Evolutionary conservation across 31 red algal genomes (phyloP).

Genomic region (Asparagopsis taxiformis): DNA sequence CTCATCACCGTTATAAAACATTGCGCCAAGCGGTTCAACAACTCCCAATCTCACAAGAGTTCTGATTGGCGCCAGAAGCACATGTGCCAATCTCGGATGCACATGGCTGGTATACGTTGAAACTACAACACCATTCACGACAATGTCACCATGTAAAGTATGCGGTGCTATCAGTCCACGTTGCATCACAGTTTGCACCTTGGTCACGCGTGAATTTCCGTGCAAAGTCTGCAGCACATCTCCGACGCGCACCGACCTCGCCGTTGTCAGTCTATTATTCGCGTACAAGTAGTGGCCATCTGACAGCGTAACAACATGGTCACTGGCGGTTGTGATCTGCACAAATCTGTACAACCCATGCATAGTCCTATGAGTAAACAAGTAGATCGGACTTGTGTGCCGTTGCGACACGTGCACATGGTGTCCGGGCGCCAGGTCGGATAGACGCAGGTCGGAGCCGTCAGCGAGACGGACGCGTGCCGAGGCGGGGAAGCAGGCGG

Average conservation of each 20-base stretch:
- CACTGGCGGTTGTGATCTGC: slow-evolving; percentile 27
- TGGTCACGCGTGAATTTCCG: slow-evolving; percentile 33
- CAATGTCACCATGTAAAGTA: slow-evolving; percentile 56
- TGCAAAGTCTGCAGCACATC: slow-evolving; percentile 29
- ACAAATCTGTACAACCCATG: slow-evolving; percentile 13
- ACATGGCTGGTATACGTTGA: slow-evolving; percentile 40
- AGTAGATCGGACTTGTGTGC: slow-evolving; percentile 23
- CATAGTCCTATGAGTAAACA: slow-evolving; percentile 42
- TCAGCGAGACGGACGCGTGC: slow-evolving; percentile 13
- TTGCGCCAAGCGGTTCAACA: not conserved
- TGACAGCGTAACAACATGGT: slow-evolving; percentile 26
- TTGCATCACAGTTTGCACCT: slow-evolving; percentile 1
- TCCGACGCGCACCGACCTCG: slow-evolving; percentile 35
- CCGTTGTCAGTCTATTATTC: slow-evolving; percentile 36
- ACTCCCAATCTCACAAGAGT: not conserved
- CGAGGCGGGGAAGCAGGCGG: slow-evolving; percentile 32
- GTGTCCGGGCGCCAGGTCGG: slow-evolving; percentile 4
- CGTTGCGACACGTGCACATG: slow-evolving; percentile 16
- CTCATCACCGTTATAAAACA: slow-evolving; percentile 4
- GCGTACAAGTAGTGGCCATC: slow-evolving; percentile 63
- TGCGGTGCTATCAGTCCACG: slow-evolving; percentile 54
- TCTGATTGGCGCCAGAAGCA: slow-evolving; percentile 40
- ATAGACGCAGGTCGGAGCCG: slow-evolving; percentile 1
- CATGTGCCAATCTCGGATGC: slow-evolving; percentile 40
- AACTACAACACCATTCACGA: slow-evolving; percentile 57